These are phyloP conservation scores for Monoraphidium neglectum DNA, from an alignment of 139 green algal genomes.

Conservation along the genomic window DNA sequence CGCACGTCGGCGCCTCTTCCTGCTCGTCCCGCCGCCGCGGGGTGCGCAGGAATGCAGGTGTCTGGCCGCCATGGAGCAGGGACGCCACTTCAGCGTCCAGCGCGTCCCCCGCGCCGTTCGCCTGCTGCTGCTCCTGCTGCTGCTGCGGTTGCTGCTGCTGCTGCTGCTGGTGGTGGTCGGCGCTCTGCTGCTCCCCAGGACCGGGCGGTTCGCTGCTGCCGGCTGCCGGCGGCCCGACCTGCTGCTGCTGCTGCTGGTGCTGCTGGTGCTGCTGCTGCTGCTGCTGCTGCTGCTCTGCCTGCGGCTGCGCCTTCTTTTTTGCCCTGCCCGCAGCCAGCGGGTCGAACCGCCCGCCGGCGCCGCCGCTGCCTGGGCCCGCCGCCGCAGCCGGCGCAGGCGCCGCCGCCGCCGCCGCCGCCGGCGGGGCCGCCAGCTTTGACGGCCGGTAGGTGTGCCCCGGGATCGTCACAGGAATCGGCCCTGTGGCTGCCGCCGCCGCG, in stretches of 20 bases:
- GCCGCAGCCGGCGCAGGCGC: background rate
- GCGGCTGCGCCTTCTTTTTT: background rate
- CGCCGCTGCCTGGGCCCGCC: background rate
- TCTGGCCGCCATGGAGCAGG: slow-evolving; percentile 3
- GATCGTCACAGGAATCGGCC: too few relatives aligned
- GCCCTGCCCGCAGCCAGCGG: background rate
- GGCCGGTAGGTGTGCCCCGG: too few relatives aligned
- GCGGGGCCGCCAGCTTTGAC: too few relatives aligned
- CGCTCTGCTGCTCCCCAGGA: background rate
- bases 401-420: too few relatives aligned
- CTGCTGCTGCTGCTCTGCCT: background rate
- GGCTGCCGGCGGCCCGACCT: background rate
- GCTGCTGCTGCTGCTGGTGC: slow-evolving; percentile 5
- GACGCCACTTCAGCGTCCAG: slow-evolving; percentile 13
- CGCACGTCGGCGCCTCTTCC: slow-evolving; percentile 6
- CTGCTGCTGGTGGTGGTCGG: background rate
- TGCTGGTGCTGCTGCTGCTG: slow-evolving; percentile 20
- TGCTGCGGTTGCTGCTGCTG: background rate
- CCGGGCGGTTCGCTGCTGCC: background rate
- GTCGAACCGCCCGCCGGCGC: background rate
- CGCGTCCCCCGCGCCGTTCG: background rate
- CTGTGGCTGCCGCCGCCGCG: slow-evolving; percentile 11
- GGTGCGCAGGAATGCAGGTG: slow-evolving; percentile 15
- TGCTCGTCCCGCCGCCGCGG: slow-evolving; percentile 7
- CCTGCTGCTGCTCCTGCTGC: slow-evolving; percentile 4